These are phyloP conservation scores for Crucihimalaya himalaica DNA, from an alignment of 345 rosid genomes.

Conservation along the genomic window DNA sequence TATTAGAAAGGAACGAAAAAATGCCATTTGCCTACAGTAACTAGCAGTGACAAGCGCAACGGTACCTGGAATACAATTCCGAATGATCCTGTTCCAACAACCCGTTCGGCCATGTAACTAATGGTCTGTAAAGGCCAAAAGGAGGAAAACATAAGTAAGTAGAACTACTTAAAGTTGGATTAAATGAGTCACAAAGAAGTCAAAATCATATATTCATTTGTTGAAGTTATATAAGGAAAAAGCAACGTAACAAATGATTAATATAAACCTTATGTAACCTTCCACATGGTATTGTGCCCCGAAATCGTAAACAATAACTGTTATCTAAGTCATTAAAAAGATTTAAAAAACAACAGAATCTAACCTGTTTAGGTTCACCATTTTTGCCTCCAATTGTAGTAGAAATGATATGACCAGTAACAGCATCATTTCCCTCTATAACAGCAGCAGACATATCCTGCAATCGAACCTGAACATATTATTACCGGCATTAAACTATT, in stretches of 20 bases:
- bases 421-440: slow-evolving; percentile 59
- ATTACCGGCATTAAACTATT: slow-evolving; percentile 5
- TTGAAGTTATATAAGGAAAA: background rate
- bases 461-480: slow-evolving; percentile 14
- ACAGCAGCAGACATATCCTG: slow-evolving; percentile 71
- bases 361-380: slow-evolving; percentile 81
- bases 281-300: background rate
- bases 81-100: slow-evolving; percentile 80
- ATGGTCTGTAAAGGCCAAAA: slow-evolving; percentile 53
- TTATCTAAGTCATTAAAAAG: background rate
- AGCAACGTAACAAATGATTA: background rate
- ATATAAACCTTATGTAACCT: background rate
- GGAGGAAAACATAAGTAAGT: slow-evolving; percentile 20
- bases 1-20: background rate
- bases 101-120: slow-evolving; percentile 89
- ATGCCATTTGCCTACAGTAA: background rate
- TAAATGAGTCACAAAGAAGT: background rate
- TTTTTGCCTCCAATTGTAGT: slow-evolving; percentile 85
- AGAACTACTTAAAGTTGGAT: slow-evolving; percentile 3
- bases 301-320: background rate
- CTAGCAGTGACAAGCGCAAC: slow-evolving; percentile 4
- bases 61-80: slow-evolving; percentile 81
- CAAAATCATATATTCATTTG: background rate
- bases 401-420: slow-evolving; percentile 73
- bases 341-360: slow-evolving; percentile 1